These are phyloP conservation scores for Dalbergia cochinchinensis DNA, from an alignment of 306 rosid species.

Conservation along the genomic window DNA sequence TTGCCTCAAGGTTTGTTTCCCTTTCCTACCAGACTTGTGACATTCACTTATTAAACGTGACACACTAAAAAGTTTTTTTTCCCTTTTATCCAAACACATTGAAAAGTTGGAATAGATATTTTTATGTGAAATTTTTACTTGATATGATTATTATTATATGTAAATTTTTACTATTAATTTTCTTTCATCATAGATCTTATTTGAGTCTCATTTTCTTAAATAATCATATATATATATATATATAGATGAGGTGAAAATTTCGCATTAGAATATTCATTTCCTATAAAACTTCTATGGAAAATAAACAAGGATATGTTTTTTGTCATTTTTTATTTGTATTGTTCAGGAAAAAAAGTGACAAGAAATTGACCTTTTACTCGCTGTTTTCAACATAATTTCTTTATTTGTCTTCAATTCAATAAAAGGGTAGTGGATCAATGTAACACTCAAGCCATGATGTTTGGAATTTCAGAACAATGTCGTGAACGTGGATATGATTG, in stretches of 20 bases:
- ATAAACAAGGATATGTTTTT: conserved; percentile 9
- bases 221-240: too few relatives aligned
- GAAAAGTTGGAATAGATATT: too few relatives aligned
- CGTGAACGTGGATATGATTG: conserved; percentile 27
- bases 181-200: too few relatives aligned
- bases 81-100: too few relatives aligned
- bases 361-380: conserved; percentile 44
- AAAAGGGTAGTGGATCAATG: neutral
- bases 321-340: conserved; percentile 23
- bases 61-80: too few relatives aligned
- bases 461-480: conserved; percentile 32
- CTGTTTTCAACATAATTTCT: neutral
- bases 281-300: conserved; percentile 19
- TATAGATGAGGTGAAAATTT: too few relatives aligned
- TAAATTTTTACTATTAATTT: too few relatives aligned
- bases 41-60: conserved; percentile 9
- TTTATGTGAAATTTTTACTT: too few relatives aligned
- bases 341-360: neutral
- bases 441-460: conserved; percentile 34
- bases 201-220: too few relatives aligned
- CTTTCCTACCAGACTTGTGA: conserved; percentile 29
- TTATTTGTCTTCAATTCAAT: conserved; percentile 37
- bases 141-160: too few relatives aligned
- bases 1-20: conserved; percentile 11
- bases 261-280: too few relatives aligned